Evolutionary conservation across 169 alveolate species (phyloP), one percentile per base, ranked within the genome.

Genomic region (Theileria sp.): DNA sequence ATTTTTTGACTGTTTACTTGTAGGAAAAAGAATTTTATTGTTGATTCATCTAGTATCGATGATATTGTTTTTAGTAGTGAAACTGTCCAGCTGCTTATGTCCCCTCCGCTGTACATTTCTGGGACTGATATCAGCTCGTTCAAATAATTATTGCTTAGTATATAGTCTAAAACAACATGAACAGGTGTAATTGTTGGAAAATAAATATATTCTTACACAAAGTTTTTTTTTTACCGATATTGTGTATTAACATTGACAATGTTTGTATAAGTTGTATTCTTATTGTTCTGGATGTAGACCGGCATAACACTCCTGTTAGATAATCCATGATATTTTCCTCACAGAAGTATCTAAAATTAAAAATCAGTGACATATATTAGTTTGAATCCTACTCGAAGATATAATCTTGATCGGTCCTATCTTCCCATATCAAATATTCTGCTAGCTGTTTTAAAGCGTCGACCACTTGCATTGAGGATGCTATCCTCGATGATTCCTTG

Each of bases 401-500:
- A 9, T 66, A 51, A 17, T 83, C 89, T 21, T 19, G 34, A 44
- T 83, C 72, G 72, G 58, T 77, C 28, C 25, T 60, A 21, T 75
- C 89, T 36, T 82, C 86, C 89, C 89, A 83, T 60, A 83, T 83
- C 58, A 83, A 26, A 74, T 74, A 82, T 19, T 83, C 89, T 38
- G 89, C 86, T 21, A 83, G 30, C 34, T 77, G 89, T 54, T 78
- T 83, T 25, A 83, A 80, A 17, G 86, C 89, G 44, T 75, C 89
- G 2, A 83, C 89, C 28, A 77, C 56, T n/a, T 83, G 82, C 1
- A 21, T 56, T 13, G 86, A 66, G 19, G 89, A 62, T 15, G 67
- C 89, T 25, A 65, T 64, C 68, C 23, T 23, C 30, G 71, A 44
- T 4, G 82, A 38, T 13, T 54, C 75, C 19, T 64, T 61, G 38